These are phyloP conservation scores for Geotrichum klebahnii DNA, from an alignment of 1,139 yeast genomes.

Conservation along the genomic window DNA sequence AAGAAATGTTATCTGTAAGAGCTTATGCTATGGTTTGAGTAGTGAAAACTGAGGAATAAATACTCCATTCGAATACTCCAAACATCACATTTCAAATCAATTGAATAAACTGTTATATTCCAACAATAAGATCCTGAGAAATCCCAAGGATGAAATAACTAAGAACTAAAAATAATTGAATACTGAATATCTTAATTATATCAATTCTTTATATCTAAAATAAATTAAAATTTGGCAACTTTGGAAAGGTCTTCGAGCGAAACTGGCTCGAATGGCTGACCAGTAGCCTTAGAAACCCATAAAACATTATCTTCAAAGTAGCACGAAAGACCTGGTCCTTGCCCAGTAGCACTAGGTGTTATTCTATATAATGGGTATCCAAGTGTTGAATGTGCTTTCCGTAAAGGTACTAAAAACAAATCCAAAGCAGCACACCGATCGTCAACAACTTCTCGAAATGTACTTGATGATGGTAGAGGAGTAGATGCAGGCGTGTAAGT, in stretches of 20 bases:
- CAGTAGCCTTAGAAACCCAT: slow-evolving; percentile 37
- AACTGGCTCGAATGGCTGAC: slow-evolving; percentile 28
- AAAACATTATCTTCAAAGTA: slow-evolving; percentile 48
- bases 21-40: too few relatives aligned
- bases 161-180: too few relatives aligned
- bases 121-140: too few relatives aligned
- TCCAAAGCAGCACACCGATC: slow-evolving; percentile 42
- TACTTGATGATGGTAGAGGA: slow-evolving; percentile 5
- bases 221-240: background rate
- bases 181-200: too few relatives aligned
- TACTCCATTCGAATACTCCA: too few relatives aligned
- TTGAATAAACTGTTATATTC: too few relatives aligned
- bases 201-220: too few relatives aligned
- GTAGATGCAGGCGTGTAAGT: slow-evolving; percentile 1
- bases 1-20: too few relatives aligned
- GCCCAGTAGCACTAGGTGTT: slow-evolving; percentile 34
- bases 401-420: slow-evolving; percentile 38
- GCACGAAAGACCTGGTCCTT: slow-evolving; percentile 34
- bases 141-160: too few relatives aligned
- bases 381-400: slow-evolving; percentile 35
- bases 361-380: slow-evolving; percentile 42
- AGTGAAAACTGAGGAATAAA: too few relatives aligned
- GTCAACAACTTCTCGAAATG: slow-evolving; percentile 48
- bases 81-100: too few relatives aligned
- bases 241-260: slow-evolving; percentile 31